phyloP scores from a whole-genome alignment of 2,329 filamentous ascomycete species.

The Phaeomoniella chlamydospora region DNA sequence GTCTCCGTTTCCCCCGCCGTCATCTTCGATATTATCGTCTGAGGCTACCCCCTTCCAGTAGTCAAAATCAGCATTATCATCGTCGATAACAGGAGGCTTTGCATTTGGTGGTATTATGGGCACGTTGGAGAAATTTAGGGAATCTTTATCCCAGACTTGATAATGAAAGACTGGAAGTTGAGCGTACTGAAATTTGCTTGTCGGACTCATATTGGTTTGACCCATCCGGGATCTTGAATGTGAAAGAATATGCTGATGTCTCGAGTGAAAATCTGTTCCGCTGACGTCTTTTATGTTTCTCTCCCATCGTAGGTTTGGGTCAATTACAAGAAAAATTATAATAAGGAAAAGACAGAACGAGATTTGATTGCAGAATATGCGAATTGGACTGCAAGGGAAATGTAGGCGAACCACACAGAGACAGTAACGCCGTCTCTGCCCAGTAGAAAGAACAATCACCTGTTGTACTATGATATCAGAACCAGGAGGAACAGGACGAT shows the following conservation, averaged over 20 bases:
- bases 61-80: constrained; percentile 8
- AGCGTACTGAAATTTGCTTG: constrained; percentile 23
- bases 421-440: neutral
- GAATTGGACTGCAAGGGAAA: neutral
- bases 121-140: constrained; percentile 20
- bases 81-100: constrained; percentile 18
- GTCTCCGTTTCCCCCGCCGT: no score
- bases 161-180: constrained; percentile 25
- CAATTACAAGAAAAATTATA: no score
- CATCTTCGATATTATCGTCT: neutral
- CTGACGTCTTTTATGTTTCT: neutral
- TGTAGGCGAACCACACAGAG: no score
- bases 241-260: neutral
- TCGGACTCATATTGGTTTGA: neutral
- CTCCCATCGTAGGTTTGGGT: neutral
- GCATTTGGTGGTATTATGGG: constrained; percentile 17
- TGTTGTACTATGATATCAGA: no score
- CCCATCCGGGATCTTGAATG: neutral
- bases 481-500: no score
- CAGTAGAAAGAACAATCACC: no score
- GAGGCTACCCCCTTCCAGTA: neutral
- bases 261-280: neutral
- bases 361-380: neutral
- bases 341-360: neutral
- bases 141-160: constrained; percentile 24